Base-by-base conservation (phyloP, 768 basidiomycete species). In the Lentinula sp. region DNA sequence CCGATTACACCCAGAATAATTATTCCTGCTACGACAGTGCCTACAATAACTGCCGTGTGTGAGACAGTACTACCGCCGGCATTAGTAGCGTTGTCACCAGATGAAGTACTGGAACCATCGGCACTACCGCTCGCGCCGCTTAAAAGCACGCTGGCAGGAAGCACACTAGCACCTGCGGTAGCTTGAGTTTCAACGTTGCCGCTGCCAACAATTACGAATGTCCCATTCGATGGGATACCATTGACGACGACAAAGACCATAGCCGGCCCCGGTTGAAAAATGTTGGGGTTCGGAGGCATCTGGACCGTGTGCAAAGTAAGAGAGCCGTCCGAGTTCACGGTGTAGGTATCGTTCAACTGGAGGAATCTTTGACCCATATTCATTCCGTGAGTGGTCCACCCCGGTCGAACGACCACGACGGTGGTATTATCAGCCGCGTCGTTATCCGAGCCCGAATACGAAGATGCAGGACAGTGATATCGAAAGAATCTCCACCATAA, bases 191-290 rank as follows among this genome's bases (percentile, higher is more conserved):
- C 91, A n/a, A 96, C 79, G 58, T 83, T 71, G 0, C 95, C 95
- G 60, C 77, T 86, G 4, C 95, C 95, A 28, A 94, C 79, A 60
- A 85, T 91, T 59, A 95, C 80, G 71, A 81, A 82, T 10, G 84
- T 82, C 2, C 89, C 95, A 62, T 86, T 87, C 57, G 86, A 88
- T 2, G 95, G 95, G 12, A 97, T 84, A 43, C 93, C 94, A 64
- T 88, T 80, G 63, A 98, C 82, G 39, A 85, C 88, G 61, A 95
- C 90, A 68, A 85, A 97, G 62, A 95, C 62, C 64, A 95, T 77
- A 0, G 84, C 90, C 7, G 95, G 95, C 5, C 95, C 95, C 4
- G 96, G 95, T 67, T 90, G 87, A 77, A 97, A 83, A 67, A 98
- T 66, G 69, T 91, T 89, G 9, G 95, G 77, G 73, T 91, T 93